Evolutionary conservation across 2,329 filamentous ascomycete genomes (phyloP), one percentile per base, ranked within the genome.

Genomic region (Trichoderma arundinaceum): DNA sequence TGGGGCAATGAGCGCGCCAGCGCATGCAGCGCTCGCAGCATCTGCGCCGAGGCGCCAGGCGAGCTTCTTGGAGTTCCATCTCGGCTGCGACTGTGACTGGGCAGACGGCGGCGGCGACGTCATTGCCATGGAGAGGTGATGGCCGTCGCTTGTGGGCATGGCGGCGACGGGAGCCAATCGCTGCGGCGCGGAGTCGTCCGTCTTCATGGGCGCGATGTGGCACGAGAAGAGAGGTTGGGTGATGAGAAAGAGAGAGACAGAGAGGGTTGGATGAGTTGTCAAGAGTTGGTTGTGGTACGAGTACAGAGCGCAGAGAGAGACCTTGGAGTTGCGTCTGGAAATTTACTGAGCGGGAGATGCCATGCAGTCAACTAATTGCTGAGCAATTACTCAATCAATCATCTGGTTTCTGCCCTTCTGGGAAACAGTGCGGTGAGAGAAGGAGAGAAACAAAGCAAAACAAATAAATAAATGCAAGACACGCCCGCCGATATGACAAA

Each of bases 61-160:
- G 64, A 96, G 77, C 71, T 91, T 89, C 69, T 87, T 85, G 28
- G 91, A 94, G 76, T 96, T 96, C 90, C 91, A 94, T 77, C 68
- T 69, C 43, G 68, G 39, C n/a, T 44, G 39, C 13, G 35, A 13
- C 28, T 58, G 57, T 1, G 58, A 33, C 33, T 61, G 49, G 39
- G 49, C 2, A 2, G 62, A 38, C 6, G 51, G 22, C 22, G 22
- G 4, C 22, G 22, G 4, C 41, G 64, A 49, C 7, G 57, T 19
- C 44, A 52, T 56, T n/a, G 54, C 10, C 22, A 51, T 19, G 33
- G 48, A 19, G 41, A 54, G 48, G 17, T 3, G 32, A 35, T 53
- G 51, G 51, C 33, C 46, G 28, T 44, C 28, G 17, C 39, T 35
- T 32, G 56, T 48, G 9, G 41, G 28, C 43, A 59, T 49, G 39